Evolutionary conservation across 169 alveolate genomes (phyloP).

Genomic region (Plasmodium relictum): DNA sequence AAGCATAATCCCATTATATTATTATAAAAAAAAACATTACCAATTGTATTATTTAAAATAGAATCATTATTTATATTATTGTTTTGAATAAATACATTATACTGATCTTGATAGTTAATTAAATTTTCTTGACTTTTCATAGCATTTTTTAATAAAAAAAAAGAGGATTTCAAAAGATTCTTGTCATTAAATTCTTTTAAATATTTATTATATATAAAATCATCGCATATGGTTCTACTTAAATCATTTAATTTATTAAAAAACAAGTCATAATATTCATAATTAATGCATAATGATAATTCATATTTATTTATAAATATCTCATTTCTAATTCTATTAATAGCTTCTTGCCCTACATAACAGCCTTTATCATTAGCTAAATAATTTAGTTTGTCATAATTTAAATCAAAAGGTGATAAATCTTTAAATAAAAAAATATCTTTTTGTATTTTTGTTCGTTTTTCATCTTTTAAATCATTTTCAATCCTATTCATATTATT

Average conservation of each 20-base stretch:
- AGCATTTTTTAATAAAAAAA: conserved; percentile 57
- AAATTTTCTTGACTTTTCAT: background rate
- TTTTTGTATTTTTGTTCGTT: conserved; percentile 4
- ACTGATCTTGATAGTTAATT: conserved; percentile 28
- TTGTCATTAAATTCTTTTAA: conserved; percentile 31
- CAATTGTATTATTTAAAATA: conserved; percentile 6
- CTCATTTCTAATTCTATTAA: conserved; percentile 80
- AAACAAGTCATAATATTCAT: conserved; percentile 62
- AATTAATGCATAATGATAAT: conserved; percentile 63
- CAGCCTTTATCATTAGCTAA: conserved; percentile 83
- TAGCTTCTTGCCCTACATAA: conserved; percentile 86
- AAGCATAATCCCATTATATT: conserved; percentile 64
- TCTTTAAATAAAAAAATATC: conserved; percentile 43
- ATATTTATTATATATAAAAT: conserved; percentile 31
- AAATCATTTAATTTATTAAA: background rate
- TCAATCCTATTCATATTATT: background rate
- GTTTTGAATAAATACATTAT: conserved; percentile 27
- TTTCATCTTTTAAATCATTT: background rate
- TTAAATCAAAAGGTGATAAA: conserved; percentile 82
- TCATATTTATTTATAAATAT: conserved; percentile 81
- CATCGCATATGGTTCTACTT: conserved; percentile 3
- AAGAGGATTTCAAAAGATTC: conserved; percentile 33
- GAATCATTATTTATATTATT: background rate
- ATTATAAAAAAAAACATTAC: conserved; percentile 59
- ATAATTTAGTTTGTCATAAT: conserved; percentile 77